Evolutionary conservation across 176 grass and related monocot genomes (phyloP).

Genomic region (Tillandsia fasciculata): DNA sequence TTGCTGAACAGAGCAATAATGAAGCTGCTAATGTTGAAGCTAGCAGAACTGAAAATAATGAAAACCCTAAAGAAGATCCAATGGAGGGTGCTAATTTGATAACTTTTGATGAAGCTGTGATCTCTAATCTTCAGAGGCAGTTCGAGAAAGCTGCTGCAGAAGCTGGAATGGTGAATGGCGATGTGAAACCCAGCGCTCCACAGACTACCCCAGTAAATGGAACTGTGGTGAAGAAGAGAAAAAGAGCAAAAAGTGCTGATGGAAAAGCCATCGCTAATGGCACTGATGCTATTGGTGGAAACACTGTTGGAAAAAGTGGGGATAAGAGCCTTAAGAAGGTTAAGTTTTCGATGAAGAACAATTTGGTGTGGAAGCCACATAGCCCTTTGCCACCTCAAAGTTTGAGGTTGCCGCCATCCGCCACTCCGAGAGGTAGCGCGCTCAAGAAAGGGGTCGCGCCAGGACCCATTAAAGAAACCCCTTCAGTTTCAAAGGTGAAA

Average conservation of each 20-base stretch:
- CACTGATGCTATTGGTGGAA: conserved; percentile 18
- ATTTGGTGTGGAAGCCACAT: conserved; percentile 84
- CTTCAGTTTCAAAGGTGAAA: conserved; percentile 28
- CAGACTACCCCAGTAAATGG: conserved; percentile 22
- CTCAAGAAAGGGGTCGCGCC: conserved; percentile 83
- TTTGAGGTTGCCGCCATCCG: conserved; percentile 80
- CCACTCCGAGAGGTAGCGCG: conserved; percentile 86
- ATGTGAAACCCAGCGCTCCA: conserved; percentile 12
- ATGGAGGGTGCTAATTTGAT: conserved; percentile 34
- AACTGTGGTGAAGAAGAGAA: conserved; percentile 59
- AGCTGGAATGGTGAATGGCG: conserved; percentile 48
- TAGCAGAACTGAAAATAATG: conserved; percentile 13
- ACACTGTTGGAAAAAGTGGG: conserved; percentile 14
- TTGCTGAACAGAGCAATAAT: neutral
- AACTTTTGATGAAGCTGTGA: conserved; percentile 48
- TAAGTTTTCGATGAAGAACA: conserved; percentile 90
- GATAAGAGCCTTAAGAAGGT: conserved; percentile 69
- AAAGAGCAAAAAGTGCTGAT: conserved; percentile 33
- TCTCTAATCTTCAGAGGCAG: conserved; percentile 90
- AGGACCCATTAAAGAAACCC: conserved; percentile 63
- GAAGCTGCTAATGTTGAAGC: neutral
- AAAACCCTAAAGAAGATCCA: conserved; percentile 29
- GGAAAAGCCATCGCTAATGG: conserved; percentile 22
- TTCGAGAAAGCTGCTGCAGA: conserved; percentile 82
- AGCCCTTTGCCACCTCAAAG: conserved; percentile 73